These are phyloP conservation scores for Ceriops decandra DNA, from an alignment of 345 rosid species.

Conservation along the genomic window DNA sequence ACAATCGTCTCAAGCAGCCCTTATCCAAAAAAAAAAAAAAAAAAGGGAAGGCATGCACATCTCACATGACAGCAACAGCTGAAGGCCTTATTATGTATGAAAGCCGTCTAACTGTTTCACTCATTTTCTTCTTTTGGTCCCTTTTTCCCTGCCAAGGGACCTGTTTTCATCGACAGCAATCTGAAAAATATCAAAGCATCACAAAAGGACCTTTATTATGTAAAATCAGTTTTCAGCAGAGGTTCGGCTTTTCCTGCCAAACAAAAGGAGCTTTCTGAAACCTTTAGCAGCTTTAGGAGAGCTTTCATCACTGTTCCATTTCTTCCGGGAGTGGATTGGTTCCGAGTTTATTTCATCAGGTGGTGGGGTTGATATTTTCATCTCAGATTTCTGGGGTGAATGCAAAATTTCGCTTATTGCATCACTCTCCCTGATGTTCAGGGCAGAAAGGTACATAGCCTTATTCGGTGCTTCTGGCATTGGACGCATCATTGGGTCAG, in stretches of 20 bases:
- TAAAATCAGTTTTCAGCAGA: slow-evolving; percentile 21
- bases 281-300: slow-evolving; percentile 80
- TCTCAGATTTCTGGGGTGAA: slow-evolving; percentile 46
- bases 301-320: slow-evolving; percentile 69
- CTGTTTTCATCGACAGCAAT: not conserved
- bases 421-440: slow-evolving; percentile 26
- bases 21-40: too few relatives aligned
- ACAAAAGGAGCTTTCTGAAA: slow-evolving; percentile 80
- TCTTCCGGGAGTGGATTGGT: slow-evolving; percentile 60
- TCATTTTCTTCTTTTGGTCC: not conserved
- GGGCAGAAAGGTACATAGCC: slow-evolving; percentile 32
- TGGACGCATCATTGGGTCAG: slow-evolving; percentile 28
- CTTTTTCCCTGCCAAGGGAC: not conserved
- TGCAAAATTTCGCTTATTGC: slow-evolving; percentile 19
- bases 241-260: slow-evolving; percentile 54
- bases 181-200: not conserved
- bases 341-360: slow-evolving; percentile 44
- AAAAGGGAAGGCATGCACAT: not conserved
- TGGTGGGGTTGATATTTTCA: slow-evolving; percentile 65
- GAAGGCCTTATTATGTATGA: slow-evolving; percentile 33
- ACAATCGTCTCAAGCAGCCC: too few relatives aligned
- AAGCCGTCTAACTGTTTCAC: slow-evolving; percentile 6
- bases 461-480: slow-evolving; percentile 35
- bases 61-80: slow-evolving; percentile 29
- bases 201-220: not conserved